Evolutionary conservation across 2,329 filamentous ascomycete species (phyloP).

Genomic region (Verruconis gallopava): DNA sequence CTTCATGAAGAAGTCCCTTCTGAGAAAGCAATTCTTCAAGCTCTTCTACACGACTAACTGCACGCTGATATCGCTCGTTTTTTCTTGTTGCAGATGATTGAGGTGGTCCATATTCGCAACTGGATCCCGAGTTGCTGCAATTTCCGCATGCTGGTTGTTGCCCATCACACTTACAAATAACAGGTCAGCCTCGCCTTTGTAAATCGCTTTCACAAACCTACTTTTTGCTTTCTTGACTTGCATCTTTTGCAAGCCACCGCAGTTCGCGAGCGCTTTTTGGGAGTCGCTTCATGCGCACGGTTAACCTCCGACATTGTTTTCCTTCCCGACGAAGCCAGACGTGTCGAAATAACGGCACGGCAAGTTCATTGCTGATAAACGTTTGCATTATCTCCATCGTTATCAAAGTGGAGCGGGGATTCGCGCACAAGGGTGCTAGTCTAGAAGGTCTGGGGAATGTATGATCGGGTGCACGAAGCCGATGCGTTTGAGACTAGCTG

Average conservation of each 20-base stretch:
- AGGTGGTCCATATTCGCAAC: neutral
- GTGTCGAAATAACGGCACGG: too few species aligned
- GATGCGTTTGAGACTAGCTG: too few species aligned
- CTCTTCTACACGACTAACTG: neutral
- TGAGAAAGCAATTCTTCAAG: neutral
- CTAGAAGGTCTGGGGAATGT: too few species aligned
- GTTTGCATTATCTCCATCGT: neutral
- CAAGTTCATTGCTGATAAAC: too few species aligned
- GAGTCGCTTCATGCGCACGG: neutral
- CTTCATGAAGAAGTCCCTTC: neutral
- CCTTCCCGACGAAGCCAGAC: neutral
- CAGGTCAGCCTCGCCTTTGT: too few species aligned
- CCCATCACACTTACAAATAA: neutral
- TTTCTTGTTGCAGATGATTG: neutral
- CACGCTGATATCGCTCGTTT: neutral
- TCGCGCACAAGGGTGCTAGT: too few species aligned
- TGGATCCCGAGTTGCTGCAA: neutral
- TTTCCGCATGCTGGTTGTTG: neutral
- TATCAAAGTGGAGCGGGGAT: neutral
- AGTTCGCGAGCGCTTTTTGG: neutral
- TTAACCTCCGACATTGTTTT: neutral
- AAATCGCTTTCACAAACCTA: too few species aligned
- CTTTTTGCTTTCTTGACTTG: slow-evolving; percentile 1
- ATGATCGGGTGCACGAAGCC: too few species aligned
- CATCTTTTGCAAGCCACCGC: neutral